Percentiles rank a stretch among this genome's conserved stretches.
These are phyloP conservation scores for Beauveria brongniartii DNA, from an alignment of 2,329 filamentous ascomycete species.

Conservation along the genomic window DNA sequence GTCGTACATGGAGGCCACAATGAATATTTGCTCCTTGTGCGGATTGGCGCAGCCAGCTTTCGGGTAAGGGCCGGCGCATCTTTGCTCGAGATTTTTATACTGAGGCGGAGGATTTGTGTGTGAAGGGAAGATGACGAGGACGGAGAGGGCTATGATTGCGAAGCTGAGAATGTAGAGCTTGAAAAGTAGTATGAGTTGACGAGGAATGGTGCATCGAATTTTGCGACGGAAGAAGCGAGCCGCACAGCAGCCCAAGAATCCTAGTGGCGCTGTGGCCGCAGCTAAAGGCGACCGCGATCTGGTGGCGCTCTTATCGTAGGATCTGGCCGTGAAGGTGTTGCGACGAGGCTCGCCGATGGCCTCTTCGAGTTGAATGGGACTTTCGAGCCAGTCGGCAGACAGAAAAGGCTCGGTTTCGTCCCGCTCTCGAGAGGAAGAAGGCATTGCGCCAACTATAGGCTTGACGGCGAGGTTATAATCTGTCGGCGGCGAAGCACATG, in stretches of 20 bases:
- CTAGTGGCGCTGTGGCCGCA: background rate
- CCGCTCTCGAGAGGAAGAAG: background rate
- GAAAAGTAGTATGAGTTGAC: slow-evolving; percentile 11
- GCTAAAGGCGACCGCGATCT: slow-evolving; percentile 5
- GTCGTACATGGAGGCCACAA: slow-evolving; percentile 65
- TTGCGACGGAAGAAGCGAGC: slow-evolving; percentile 3
- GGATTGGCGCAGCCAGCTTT: slow-evolving; percentile 30
- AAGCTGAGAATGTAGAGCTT: slow-evolving; percentile 21
- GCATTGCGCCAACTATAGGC: background rate
- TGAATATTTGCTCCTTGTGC: slow-evolving; percentile 59
- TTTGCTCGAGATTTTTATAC: slow-evolving; percentile 24
- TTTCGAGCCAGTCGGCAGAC: background rate
- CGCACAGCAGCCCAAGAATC: background rate
- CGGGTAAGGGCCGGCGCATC: slow-evolving; percentile 22
- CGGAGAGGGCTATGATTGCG: slow-evolving; percentile 23
- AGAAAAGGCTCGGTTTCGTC: background rate
- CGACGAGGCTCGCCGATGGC: background rate
- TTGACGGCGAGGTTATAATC: background rate
- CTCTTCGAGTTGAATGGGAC: background rate
- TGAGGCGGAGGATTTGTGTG: slow-evolving; percentile 33
- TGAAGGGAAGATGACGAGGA: slow-evolving; percentile 33
- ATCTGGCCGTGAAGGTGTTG: background rate
- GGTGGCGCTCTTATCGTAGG: slow-evolving; percentile 1
- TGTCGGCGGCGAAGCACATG: background rate
- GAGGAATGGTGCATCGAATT: background rate